Evolutionary conservation across 2,329 filamentous ascomycete genomes (phyloP), one percentile per base, ranked within the genome.

Genomic region (Aspergillus carbonarius): DNA sequence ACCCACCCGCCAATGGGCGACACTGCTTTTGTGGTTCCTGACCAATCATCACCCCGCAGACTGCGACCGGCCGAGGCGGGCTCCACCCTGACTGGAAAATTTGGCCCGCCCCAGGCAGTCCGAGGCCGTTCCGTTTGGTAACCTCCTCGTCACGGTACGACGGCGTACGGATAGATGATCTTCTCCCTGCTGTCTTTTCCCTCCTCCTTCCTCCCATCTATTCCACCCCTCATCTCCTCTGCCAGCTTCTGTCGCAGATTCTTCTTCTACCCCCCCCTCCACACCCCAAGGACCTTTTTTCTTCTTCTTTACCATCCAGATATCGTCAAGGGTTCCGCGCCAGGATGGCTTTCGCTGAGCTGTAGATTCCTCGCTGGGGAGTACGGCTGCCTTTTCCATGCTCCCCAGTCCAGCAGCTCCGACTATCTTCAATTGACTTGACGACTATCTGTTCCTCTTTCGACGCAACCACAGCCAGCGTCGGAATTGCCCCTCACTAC

Each of bases 281-380:
- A 58, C 53, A 15, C 25, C 35, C 39, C 23, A 17, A 27, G 25
- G 30, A 25, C 48, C 18, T 54, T 44, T 15, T 42, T 50, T 8
- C n/a, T 35, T 53, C 34, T 70, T 63, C 57, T 57, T 63, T 57
- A 68, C 67, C 53, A 42, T 55, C 34, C 72, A 82, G 84, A 86
- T 87, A 88, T 88, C 82, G 87, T 90, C 88, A 87, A 89, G 82
- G 82, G 81, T 78, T 88, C 59, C 62, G 87, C 85, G 86, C 85
- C 85, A 86, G 63, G 83, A 80, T 80, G 87, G 87, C 88, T 83
- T 82, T 89, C 88, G 88, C 87, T 90, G 88, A 89, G 89, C 90
- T 93, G 89, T 96, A 92, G 93, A 91, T 85, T 80, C 85, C 87
- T 78, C 87, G 88, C 89, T 92, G 86, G 88, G 88, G 87, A 85